These are phyloP conservation scores for Solanum sejunctum DNA, from an alignment of 257 asterid species.

Conservation along the genomic window DNA sequence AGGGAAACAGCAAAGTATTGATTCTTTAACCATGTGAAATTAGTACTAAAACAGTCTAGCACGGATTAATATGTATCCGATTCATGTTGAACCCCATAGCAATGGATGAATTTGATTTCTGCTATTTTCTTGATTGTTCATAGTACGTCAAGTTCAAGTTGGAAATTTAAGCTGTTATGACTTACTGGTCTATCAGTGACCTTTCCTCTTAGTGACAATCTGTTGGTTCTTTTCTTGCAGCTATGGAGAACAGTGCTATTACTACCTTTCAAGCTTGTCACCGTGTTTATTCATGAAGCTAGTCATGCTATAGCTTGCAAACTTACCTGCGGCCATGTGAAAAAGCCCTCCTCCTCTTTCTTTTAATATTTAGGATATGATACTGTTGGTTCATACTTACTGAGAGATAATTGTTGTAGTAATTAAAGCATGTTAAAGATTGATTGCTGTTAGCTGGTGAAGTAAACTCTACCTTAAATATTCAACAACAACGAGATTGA, in stretches of 20 bases:
- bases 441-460: neutral
- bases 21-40: neutral
- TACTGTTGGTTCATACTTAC: neutral
- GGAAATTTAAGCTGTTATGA: neutral
- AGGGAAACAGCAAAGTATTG: neutral
- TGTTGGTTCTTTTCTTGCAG: constrained; percentile 2
- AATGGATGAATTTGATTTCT: neutral
- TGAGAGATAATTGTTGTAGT: neutral
- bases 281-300: constrained; percentile 34
- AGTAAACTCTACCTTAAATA: neutral
- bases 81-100: neutral
- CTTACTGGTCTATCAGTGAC: neutral
- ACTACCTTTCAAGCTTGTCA: constrained; percentile 29
- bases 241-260: constrained; percentile 27
- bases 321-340: constrained; percentile 34
- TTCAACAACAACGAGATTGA: too few species aligned
- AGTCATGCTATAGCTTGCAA: constrained; percentile 38
- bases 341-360: neutral
- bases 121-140: neutral
- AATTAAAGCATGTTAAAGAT: neutral
- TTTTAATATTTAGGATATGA: neutral
- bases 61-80: neutral
- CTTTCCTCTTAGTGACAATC: neutral
- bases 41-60: neutral
- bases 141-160: too few species aligned